phyloP scores from a whole-genome alignment of 345 rosid species.

The Arabidopsis arenosa region DNA sequence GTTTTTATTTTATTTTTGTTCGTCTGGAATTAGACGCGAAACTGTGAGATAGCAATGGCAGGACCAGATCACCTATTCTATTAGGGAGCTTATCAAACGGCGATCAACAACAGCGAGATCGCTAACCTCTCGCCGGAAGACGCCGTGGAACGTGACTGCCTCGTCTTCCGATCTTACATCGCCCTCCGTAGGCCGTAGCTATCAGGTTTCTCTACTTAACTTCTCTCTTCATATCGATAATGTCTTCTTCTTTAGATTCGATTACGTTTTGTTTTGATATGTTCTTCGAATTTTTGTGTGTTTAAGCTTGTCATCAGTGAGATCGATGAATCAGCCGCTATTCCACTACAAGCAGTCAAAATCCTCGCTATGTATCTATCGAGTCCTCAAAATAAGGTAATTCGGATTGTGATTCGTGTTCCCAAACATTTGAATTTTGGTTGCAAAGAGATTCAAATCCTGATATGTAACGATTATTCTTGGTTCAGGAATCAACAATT shows the following conservation, averaged over 20 bases:
- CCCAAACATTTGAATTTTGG: too few species aligned
- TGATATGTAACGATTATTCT: background rate
- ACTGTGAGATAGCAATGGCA: conserved; percentile 35
- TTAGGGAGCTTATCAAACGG: conserved; percentile 87
- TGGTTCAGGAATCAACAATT: conserved; percentile 66
- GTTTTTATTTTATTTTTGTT: background rate
- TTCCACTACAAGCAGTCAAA: conserved; percentile 85
- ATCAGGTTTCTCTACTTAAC: conserved; percentile 50
- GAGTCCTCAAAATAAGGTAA: conserved; percentile 64
- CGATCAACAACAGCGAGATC: conserved; percentile 83
- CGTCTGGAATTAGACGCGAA: conserved; percentile 1
- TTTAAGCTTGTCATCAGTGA: conserved; percentile 76
- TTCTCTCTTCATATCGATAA: background rate
- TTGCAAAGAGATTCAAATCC: background rate
- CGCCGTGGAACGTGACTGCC: conserved; percentile 75
- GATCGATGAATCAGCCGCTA: conserved; percentile 78
- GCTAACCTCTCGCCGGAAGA: conserved; percentile 77
- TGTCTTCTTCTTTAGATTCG: background rate
- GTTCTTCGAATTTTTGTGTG: background rate
- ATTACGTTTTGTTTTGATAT: conserved; percentile 1
- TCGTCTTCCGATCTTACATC: conserved; percentile 83
- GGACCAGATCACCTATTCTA: conserved; percentile 86
- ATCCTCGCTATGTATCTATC: conserved; percentile 76
- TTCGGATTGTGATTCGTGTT: background rate
- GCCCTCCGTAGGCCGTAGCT: conserved; percentile 95